Conservation (phyloP, 768 basidiomycete species). For the Leucocoprinus sp. region DNA sequence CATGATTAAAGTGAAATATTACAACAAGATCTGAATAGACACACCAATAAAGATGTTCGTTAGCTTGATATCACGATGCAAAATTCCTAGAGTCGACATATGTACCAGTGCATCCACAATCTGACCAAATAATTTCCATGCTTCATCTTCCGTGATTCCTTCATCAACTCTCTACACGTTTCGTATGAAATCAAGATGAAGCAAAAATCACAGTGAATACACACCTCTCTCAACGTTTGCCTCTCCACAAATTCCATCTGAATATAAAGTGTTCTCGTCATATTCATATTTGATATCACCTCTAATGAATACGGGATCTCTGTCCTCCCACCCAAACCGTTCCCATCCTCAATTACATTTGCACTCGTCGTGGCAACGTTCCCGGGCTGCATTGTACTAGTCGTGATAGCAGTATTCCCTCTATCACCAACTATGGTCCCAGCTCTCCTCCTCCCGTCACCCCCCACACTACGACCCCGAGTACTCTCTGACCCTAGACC, state of each 20-base stretch:
- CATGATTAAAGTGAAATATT: neutral
- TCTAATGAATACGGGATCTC: conserved; percentile 19
- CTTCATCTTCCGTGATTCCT: conserved; percentile 75
- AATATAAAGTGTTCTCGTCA: conserved; percentile 73
- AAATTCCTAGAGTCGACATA: conserved; percentile 81
- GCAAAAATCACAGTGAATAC: conserved; percentile 4
- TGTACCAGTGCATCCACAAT: conserved; percentile 85
- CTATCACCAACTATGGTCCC: conserved; percentile 3
- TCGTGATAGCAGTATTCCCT: neutral
- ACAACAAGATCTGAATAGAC: conserved; percentile 14
- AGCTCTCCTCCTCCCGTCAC: neutral
- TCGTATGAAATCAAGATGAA: neutral
- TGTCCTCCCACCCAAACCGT: conserved; percentile 10
- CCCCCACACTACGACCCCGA: neutral
- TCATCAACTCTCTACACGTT: conserved; percentile 75
- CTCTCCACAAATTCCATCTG: conserved; percentile 95
- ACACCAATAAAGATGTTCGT: conserved; percentile 91
- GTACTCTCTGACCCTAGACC: too few species aligned
- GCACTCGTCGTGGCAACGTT: neutral
- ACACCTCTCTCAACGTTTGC: conserved; percentile 81
- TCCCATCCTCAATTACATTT: neutral
- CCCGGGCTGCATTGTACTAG: conserved; percentile 4
- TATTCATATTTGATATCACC: conserved; percentile 23
- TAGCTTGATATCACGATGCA: conserved; percentile 86
- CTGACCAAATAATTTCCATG: conserved; percentile 87